A percentile compares a stretch with the other conserved stretches of the same genome.
phyloP scores from a whole-genome alignment of 148 eudicot species.

The Rhododendron williamsianum region DNA sequence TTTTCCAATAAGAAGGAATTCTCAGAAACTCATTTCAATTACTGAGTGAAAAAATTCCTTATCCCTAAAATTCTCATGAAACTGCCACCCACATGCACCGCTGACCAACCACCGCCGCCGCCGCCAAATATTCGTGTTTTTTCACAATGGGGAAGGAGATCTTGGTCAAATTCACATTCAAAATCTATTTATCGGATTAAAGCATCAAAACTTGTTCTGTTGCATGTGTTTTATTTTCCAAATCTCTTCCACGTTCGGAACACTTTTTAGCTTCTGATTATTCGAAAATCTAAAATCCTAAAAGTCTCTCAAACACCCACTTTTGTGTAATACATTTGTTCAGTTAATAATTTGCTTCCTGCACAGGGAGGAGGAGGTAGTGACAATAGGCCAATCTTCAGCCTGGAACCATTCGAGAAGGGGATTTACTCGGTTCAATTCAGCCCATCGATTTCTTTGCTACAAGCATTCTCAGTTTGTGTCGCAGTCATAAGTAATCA shows the following conservation, averaged over 20 bases:
- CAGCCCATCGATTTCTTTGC: conserved; percentile 48
- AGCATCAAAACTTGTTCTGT: not conserved
- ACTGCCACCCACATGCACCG: not conserved
- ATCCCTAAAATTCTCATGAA: not conserved
- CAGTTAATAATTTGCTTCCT: not conserved
- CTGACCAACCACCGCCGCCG: not conserved
- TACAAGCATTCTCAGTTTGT: conserved; percentile 71
- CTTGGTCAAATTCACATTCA: not conserved
- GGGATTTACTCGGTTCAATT: conserved; percentile 63
- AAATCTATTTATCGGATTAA: not conserved
- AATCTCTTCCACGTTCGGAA: not conserved
- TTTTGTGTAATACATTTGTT: not conserved
- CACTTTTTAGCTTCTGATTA: not conserved
- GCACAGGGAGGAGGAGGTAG: conserved; percentile 58
- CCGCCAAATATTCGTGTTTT: not conserved
- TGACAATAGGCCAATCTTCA: conserved; percentile 41
- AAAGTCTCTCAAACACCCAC: not conserved
- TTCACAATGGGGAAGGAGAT: not conserved
- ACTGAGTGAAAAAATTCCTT: not conserved
- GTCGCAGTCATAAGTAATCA: conserved; percentile 51
- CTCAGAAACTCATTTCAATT: not conserved
- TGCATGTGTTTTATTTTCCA: not conserved
- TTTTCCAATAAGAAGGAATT: not conserved
- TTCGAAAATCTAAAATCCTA: not conserved
- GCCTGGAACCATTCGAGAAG: conserved; percentile 46